A percentile compares a stretch with the other conserved stretches of the same genome.
These are phyloP conservation scores for Penicillium sp. DNA, from an alignment of 2,329 filamentous ascomycete genomes.

Conservation along the genomic window DNA sequence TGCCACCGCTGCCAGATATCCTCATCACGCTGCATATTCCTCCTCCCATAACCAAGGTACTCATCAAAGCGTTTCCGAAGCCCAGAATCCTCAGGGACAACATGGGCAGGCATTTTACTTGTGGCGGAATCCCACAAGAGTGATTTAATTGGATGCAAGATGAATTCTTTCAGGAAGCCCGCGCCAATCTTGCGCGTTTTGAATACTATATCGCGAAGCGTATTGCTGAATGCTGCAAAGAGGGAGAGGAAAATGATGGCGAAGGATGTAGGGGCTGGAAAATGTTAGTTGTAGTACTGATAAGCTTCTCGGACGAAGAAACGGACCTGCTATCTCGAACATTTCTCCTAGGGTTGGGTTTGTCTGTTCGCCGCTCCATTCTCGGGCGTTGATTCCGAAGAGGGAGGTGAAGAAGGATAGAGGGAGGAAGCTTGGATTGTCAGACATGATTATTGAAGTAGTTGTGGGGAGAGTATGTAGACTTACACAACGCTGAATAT, in stretches of 20 bases:
- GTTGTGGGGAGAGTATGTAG: background rate
- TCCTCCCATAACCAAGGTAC: slow-evolving; percentile 20
- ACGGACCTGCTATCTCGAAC: slow-evolving; percentile 25
- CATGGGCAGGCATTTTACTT: slow-evolving; percentile 2
- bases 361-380: slow-evolving; percentile 47
- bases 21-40: slow-evolving; percentile 20
- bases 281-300: background rate
- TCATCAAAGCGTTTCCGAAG: slow-evolving; percentile 19
- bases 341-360: slow-evolving; percentile 30
- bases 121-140: slow-evolving; percentile 10
- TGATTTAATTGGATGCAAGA: slow-evolving; percentile 16
- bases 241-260: slow-evolving; percentile 46
- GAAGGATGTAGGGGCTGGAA: slow-evolving; percentile 38
- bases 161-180: slow-evolving; percentile 19
- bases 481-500: slow-evolving; percentile 55
- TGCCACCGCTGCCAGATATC: slow-evolving; percentile 27
- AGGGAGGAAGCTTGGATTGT: slow-evolving; percentile 44
- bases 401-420: slow-evolving; percentile 57
- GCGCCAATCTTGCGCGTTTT: slow-evolving; percentile 20
- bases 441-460: background rate
- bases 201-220: slow-evolving; percentile 20
- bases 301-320: background rate
- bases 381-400: slow-evolving; percentile 57
- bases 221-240: slow-evolving; percentile 47
- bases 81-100: slow-evolving; percentile 16